phyloP scores from a whole-genome alignment of 345 rosid species.

The Reutealis trisperma region DNA sequence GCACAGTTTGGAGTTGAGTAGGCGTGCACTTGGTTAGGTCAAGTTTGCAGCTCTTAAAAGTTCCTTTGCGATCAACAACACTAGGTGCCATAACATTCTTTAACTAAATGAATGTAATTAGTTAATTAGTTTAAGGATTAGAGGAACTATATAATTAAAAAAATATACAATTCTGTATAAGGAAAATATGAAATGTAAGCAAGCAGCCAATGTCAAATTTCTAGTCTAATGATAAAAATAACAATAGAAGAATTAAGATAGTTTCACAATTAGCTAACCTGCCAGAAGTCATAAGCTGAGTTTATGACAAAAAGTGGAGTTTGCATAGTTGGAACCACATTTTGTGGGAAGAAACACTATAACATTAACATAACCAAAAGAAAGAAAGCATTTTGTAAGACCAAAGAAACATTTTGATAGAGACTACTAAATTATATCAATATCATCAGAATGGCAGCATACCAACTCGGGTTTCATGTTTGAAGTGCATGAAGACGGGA shows the following conservation, averaged over 20 bases:
- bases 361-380: neutral
- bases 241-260: too few species aligned
- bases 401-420: slow-evolving; percentile 1
- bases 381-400: slow-evolving; percentile 16
- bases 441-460: neutral
- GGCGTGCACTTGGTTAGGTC: slow-evolving; percentile 34
- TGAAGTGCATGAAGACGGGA: slow-evolving; percentile 80
- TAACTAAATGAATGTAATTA: slow-evolving; percentile 8
- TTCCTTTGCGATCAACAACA: slow-evolving; percentile 20
- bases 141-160: neutral
- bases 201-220: too few species aligned
- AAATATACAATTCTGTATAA: too few species aligned
- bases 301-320: slow-evolving; percentile 86
- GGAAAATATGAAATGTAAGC: too few species aligned
- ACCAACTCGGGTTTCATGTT: slow-evolving; percentile 71
- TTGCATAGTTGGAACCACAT: slow-evolving; percentile 53
- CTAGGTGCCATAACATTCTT: slow-evolving; percentile 39
- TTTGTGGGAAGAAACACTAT: slow-evolving; percentile 98
- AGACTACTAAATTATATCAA: neutral
- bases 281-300: slow-evolving; percentile 98
- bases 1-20: slow-evolving; percentile 27
- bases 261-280: slow-evolving; percentile 50
- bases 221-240: too few species aligned
- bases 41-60: slow-evolving; percentile 36
- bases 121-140: neutral